Evolutionary conservation across 2,329 filamentous ascomycete species (phyloP), one percentile per base, ranked within the genome.

Genomic region (Epichloe brachyelytri): DNA sequence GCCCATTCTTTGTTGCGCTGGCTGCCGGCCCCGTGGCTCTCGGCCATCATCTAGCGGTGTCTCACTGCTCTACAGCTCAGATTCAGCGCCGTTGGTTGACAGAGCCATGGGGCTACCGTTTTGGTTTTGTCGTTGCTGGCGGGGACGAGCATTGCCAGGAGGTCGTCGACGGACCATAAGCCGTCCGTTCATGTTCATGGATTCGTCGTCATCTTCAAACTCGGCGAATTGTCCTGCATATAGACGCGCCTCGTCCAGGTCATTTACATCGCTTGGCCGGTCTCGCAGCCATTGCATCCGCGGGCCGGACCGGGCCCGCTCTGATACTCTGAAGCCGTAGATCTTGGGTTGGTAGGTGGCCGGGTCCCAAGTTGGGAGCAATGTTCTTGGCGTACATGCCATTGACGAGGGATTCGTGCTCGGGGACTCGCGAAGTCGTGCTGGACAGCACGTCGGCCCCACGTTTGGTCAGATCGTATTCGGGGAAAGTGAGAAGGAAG

Each of bases 401-500:
- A 66, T 98, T 97, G 61, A 97, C 81, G 56, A 77, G 73, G 8
- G 65, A 64, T 19, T 79, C 75, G 26, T 73, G 71, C 2, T 65
- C 65, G 39, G 67, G 54, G 36, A 68, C 56, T 19, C 65, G 62
- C 33, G 68, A 62, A 48, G 58, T 60, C 26, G 58, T 55, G 56
- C 58, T 60, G 56, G 68, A 66, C 51, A 85, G 69, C n/a, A 77
- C 71, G 47, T 84, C 78, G 50, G 75, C 71, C 51, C 83, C 83
- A 59, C 82, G 81, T 62, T 85, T 83, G 34, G 83, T 83, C 53
- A 97, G 81, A 59, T 96, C 89, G 63, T 96, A 86, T 64, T 98
- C 93, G 37, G 93, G 91, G 68, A 97, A 98, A 39, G 91, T 98
- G 75, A 98, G 91, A 66, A 98, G 88, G 73, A 98, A 98, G 53